Evolutionary conservation across 2,329 filamentous ascomycete species (phyloP), one percentile per base, ranked within the genome.

Genomic region (Aureobasidium sp.): DNA sequence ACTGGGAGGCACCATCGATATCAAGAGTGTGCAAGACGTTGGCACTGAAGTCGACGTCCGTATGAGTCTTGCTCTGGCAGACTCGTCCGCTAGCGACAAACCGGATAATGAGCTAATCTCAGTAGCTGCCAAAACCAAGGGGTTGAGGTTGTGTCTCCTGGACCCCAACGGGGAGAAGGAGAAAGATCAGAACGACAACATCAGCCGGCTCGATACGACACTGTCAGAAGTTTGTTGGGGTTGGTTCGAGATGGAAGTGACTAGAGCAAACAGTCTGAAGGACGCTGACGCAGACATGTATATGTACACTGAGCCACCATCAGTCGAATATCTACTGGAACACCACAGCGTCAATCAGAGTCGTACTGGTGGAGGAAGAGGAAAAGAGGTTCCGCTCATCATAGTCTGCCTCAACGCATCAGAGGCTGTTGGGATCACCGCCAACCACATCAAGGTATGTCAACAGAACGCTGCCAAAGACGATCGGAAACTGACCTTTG

Each of bases 1-100:
- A 30, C 73, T 89, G 0, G 78, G 80, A 32, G 86, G 86, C 0
- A 78, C 75, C 7, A 83, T 89, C 47, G 77, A 82, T 9, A 78
- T 88, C 37, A 77, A 65, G 25, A 84, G 78, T 55, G 76, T 63
- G 59, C 73, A 77, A 10, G 78, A 78, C 2, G 75, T 78, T 41
- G 85, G 85, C 1, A 86, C 84, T 0, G 62, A 63, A 16, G n/a
- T 63, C 6, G 62, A 63, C 5, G 48, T 63, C 3, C 59, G 58
- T 25, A 10, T 64, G 21, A 59, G 55, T 34, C 29, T 62, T 1
- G 8, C 37, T 9, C 2, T 48, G 16, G 47, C 54, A 49, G 39
- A 63, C 1, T 8, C 41, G 2, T 7, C 45, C 10, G 7, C 30
- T 6, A 13, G 7, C 27, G 27, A 45, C 6, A 11, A 39, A 1